Evolutionary conservation across 2,329 filamentous ascomycete genomes (phyloP).

Genomic region (Albifimbria verrucaria): DNA sequence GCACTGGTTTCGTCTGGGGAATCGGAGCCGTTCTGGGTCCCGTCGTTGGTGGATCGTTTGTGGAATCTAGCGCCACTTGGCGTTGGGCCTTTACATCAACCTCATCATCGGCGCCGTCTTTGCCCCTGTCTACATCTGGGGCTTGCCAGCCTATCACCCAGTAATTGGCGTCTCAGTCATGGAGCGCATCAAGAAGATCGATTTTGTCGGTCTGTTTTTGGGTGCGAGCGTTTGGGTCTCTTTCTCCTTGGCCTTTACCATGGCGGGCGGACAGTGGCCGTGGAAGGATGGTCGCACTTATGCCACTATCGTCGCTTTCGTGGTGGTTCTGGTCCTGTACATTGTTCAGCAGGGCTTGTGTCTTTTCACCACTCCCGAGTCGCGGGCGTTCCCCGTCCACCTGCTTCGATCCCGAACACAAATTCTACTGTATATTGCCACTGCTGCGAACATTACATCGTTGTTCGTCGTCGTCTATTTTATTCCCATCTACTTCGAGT

Average conservation of each 20-base stretch:
- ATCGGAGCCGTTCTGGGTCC: constrained; percentile 43
- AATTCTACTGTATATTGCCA: constrained; percentile 12
- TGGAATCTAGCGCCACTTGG: constrained; percentile 35
- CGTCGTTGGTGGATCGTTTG: constrained; percentile 40
- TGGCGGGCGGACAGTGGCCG: constrained; percentile 41
- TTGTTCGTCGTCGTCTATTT: constrained; percentile 12
- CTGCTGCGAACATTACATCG: background rate
- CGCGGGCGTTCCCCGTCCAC: constrained; percentile 16
- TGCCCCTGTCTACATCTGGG: constrained; percentile 20
- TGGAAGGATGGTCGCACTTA: constrained; percentile 44
- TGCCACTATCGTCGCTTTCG: constrained; percentile 39
- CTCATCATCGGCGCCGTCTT: constrained; percentile 39
- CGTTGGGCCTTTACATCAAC: constrained; percentile 42
- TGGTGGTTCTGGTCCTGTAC: constrained; percentile 39
- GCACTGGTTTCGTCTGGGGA: constrained; percentile 34
- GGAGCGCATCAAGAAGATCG: constrained; percentile 30
- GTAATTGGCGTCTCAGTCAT: constrained; percentile 7
- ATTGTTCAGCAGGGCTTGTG: constrained; percentile 41
- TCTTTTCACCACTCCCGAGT: constrained; percentile 38
- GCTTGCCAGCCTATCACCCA: constrained; percentile 10
- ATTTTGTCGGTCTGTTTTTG: constrained; percentile 39
- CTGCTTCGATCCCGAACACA: constrained; percentile 7
- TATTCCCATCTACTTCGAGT: constrained; percentile 15
- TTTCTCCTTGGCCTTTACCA: constrained; percentile 43
- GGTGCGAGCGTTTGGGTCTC: constrained; percentile 33